A percentile compares a stretch with the other conserved stretches of the same genome.
These are phyloP conservation scores for Lachancea waltii DNA, from an alignment of 805 yeast species.

Conservation along the genomic window DNA sequence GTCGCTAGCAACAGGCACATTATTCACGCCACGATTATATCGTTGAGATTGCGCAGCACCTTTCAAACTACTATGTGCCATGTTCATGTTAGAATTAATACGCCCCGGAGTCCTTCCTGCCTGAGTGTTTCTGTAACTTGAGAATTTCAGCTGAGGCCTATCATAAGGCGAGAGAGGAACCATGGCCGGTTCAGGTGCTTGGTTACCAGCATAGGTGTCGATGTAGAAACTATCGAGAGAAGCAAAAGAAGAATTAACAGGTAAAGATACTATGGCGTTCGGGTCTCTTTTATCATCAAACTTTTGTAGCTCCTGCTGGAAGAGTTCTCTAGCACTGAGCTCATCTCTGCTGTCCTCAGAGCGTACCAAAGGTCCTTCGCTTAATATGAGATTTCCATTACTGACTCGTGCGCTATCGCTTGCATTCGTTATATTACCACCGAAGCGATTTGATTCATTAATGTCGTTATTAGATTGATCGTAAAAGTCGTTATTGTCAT, in stretches of 20 bases:
- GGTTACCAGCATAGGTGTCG: constrained; percentile 40
- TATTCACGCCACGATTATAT: no score
- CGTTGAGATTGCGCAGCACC: no score
- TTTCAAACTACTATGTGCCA: no score
- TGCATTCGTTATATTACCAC: constrained; percentile 11
- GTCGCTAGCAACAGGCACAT: no score
- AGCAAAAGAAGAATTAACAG: constrained; percentile 69
- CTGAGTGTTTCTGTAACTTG: background rate
- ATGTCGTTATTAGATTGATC: constrained; percentile 6
- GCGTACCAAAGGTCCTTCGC: constrained; percentile 6
- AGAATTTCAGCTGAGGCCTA: constrained; percentile 14
- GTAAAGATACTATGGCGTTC: constrained; percentile 55
- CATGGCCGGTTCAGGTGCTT: no score
- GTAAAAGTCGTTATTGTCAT: constrained; percentile 7
- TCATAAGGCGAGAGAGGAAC: constrained; percentile 11
- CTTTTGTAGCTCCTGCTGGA: constrained; percentile 22
- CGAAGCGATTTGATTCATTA: constrained; percentile 4
- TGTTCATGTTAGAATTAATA: no score
- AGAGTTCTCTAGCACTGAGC: constrained; percentile 13
- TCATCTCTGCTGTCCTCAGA: background rate
- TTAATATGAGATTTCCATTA: constrained; percentile 29
- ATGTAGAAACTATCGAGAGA: constrained; percentile 66
- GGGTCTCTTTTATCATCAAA: constrained; percentile 22
- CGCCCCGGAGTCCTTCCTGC: no score
- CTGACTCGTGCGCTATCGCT: constrained; percentile 22